Conservation (phyloP, 176 grass and related monocot genomes). For the maize (Zea mays) region Zm-B73-REFERENCE-NAM-5.0 NC_050096.1:2773001-2773500, state of each 20-base stretch:
- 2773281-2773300: constrained; percentile 17
- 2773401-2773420: no score
- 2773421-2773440: no score
- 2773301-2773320: constrained; percentile 22
- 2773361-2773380: no score
- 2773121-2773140: constrained; percentile 91
- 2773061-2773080: constrained; percentile 80
- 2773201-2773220: constrained; percentile 73
- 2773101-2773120: constrained; percentile 66
- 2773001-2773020: no score
- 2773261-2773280: constrained; percentile 82
- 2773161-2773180: constrained; percentile 54
- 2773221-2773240: constrained; percentile 48
- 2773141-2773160: constrained; percentile 67
- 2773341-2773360: no score
- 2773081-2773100: constrained; percentile 82
- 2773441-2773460: no score
- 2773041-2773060: constrained; percentile 91
- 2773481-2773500: no score
- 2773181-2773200: constrained; percentile 70
- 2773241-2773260: constrained; percentile 57
- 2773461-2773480: no score
- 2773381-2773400: no score
- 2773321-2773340: neutral
- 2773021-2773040: constrained; percentile 43